A percentile compares a stretch with the other conserved stretches of the same genome.
phyloP scores from a whole-genome alignment of 106 monocot genomes.

The Acorus gramineus region DNA sequence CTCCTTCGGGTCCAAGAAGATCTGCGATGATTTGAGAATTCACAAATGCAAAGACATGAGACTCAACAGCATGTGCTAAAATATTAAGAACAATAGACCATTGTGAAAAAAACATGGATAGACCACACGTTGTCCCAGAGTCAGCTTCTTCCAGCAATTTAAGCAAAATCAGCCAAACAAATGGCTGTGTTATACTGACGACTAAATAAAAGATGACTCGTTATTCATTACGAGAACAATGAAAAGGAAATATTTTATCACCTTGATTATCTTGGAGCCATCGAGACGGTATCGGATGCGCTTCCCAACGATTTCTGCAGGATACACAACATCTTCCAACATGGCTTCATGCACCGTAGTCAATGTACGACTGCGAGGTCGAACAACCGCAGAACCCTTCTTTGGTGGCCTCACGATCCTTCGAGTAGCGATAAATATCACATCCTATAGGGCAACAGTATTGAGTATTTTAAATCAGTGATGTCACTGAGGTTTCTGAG shows the following conservation, averaged over 20 bases:
- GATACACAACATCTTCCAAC: conserved; percentile 79
- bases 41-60: too few relatives aligned
- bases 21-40: conserved; percentile 1
- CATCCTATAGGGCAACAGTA: conserved; percentile 38
- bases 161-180: too few relatives aligned
- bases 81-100: too few relatives aligned
- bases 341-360: conserved; percentile 85
- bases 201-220: too few relatives aligned
- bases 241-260: conserved; percentile 5
- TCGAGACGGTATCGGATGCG: conserved; percentile 65
- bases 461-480: not conserved
- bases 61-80: too few relatives aligned
- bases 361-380: conserved; percentile 73
- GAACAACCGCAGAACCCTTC: conserved; percentile 77
- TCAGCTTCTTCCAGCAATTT: too few relatives aligned
- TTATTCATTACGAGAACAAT: not conserved
- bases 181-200: too few relatives aligned
- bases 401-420: conserved; percentile 85
- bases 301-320: conserved; percentile 90
- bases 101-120: too few relatives aligned
- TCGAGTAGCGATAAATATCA: conserved; percentile 54
- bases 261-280: conserved; percentile 84
- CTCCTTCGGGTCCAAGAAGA: conserved; percentile 78
- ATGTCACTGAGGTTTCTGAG: not conserved
- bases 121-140: too few relatives aligned